Evolutionary conservation across 345 rosid species (phyloP).

Genomic region (Citrus cavaleriei): DNA sequence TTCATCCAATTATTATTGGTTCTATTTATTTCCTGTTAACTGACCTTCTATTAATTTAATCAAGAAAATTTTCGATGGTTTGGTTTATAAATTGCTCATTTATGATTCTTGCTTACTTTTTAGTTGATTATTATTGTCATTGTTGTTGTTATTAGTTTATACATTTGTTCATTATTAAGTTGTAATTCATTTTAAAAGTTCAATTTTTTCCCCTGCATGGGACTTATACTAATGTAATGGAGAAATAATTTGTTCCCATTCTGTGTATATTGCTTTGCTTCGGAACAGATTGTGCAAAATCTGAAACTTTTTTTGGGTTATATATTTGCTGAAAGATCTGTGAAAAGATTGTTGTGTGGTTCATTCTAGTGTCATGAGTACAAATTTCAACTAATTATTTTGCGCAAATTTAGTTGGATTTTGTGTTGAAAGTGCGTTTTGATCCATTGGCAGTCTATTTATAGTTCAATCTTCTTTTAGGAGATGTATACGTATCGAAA

Average conservation of each 20-base stretch:
- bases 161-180: background rate
- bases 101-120: background rate
- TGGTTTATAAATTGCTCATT: background rate
- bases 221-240: background rate
- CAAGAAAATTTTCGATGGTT: background rate
- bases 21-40: background rate
- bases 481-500: slow-evolving; percentile 90
- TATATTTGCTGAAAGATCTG: too few relatives aligned
- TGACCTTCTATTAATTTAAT: background rate
- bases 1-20: background rate
- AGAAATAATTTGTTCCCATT: background rate
- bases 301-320: too few relatives aligned
- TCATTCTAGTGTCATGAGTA: too few relatives aligned
- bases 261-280: too few relatives aligned
- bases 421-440: background rate
- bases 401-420: too few relatives aligned
- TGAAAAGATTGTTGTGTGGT: too few relatives aligned
- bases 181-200: background rate
- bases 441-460: background rate
- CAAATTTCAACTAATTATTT: too few relatives aligned
- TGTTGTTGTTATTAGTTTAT: too few relatives aligned
- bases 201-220: background rate
- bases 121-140: too few relatives aligned
- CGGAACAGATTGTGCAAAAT: background rate
- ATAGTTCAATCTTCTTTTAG: slow-evolving; percentile 32